phyloP scores from a whole-genome alignment of 2,329 filamentous ascomycete genomes.

The Fusarium sp. region DNA sequence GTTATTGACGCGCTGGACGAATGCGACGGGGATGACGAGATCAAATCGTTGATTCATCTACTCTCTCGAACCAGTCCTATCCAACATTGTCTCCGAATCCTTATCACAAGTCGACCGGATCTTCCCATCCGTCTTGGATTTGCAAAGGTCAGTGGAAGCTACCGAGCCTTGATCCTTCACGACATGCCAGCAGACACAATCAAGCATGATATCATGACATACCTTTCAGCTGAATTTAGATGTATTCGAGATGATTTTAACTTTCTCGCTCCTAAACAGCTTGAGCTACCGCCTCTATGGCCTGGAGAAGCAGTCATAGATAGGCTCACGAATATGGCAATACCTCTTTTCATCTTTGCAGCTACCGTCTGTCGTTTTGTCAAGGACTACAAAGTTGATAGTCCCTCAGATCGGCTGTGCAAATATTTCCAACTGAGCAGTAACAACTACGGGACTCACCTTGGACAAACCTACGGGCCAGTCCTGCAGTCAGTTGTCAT shows the following conservation, averaged over 20 bases:
- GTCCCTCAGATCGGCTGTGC: slow-evolving; percentile 4
- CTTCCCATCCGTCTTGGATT: slow-evolving; percentile 54
- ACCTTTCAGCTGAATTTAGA: neutral
- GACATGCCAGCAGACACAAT: slow-evolving; percentile 48
- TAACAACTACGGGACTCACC: neutral
- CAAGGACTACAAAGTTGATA: slow-evolving; percentile 23
- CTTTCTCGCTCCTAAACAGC: accelerated
- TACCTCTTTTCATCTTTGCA: neutral
- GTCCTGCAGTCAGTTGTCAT: neutral
- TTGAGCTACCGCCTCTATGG: neutral
- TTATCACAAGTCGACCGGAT: slow-evolving; percentile 59
- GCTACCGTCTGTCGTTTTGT: slow-evolving; percentile 37
- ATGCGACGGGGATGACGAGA: neutral
- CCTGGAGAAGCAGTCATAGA: accelerated
- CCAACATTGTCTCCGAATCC: slow-evolving; percentile 39
- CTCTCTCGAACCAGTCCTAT: neutral
- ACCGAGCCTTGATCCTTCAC: slow-evolving; percentile 50
- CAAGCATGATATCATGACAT: slow-evolving; percentile 51
- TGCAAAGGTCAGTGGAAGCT: slow-evolving; percentile 33
- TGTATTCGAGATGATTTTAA: neutral
- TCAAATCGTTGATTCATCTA: neutral
- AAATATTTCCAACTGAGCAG: neutral
- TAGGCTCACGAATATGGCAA: accelerated
- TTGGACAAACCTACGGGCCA: neutral
- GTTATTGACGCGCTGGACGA: neutral